These are phyloP conservation scores for Colletotrichum spinosum DNA, from an alignment of 2,329 filamentous ascomycete species.

Conservation along the genomic window DNA sequence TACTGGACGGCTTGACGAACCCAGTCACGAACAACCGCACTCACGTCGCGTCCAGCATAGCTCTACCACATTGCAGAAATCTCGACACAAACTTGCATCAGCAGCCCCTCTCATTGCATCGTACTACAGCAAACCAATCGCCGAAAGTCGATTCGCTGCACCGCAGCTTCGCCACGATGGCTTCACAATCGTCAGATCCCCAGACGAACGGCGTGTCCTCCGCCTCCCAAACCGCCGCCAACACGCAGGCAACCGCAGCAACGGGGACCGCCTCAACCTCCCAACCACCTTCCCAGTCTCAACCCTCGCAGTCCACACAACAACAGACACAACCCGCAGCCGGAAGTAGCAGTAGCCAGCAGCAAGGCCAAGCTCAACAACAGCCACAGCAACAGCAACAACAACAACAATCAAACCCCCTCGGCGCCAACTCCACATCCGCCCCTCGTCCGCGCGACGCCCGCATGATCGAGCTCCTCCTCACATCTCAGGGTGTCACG, in stretches of 20 bases:
- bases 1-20: no score
- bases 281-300: conserved; percentile 33
- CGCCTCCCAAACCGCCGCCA: conserved; percentile 50
- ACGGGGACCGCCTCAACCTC: conserved; percentile 29
- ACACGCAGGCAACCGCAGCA: conserved; percentile 49
- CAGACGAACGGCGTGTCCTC: conserved; percentile 66
- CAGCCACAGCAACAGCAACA: conserved; percentile 9
- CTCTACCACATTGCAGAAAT: no score
- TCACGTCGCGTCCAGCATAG: no score
- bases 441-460: conserved; percentile 79
- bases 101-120: conserved; percentile 10
- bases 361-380: conserved; percentile 4
- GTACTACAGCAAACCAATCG: not conserved
- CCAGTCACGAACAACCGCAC: no score
- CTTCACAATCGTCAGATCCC: conserved; percentile 50
- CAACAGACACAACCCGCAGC: conserved; percentile 35
- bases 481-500: conserved; percentile 82
- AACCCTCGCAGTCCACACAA: conserved; percentile 35
- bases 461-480: conserved; percentile 82
- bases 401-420: conserved; percentile 30
- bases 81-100: not conserved
- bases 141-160: not conserved
- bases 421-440: conserved; percentile 49
- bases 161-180: conserved; percentile 24
- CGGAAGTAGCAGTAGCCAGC: not conserved